Conservation (phyloP, 176 grass and related monocot species). For the Sorghum bicolor region Sorghum_bicolor_NCBIv3 NC_012874.2:71395501-71396000, state of each 20-base stretch:
- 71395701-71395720: neutral
- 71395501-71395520: neutral
- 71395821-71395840: too few relatives aligned
- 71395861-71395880: too few relatives aligned
- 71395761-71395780: too few relatives aligned
- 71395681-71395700: slow-evolving; percentile 59
- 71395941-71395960: slow-evolving; percentile 23
- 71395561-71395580: slow-evolving; percentile 48
- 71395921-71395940: too few relatives aligned
- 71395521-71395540: neutral
- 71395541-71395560: neutral
- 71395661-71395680: neutral
- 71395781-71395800: too few relatives aligned
- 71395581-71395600: neutral
- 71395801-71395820: too few relatives aligned
- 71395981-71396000: slow-evolving; percentile 49
- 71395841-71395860: too few relatives aligned
- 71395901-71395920: too few relatives aligned
- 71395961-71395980: slow-evolving; percentile 23
- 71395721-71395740: slow-evolving; percentile 32
- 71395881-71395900: too few relatives aligned
- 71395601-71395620: slow-evolving; percentile 29
- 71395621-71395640: slow-evolving; percentile 38
- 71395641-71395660: slow-evolving; percentile 31
- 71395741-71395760: neutral